phyloP scores from a whole-genome alignment of 345 rosid genomes.

The Eucalyptus dawsonii region DNA sequence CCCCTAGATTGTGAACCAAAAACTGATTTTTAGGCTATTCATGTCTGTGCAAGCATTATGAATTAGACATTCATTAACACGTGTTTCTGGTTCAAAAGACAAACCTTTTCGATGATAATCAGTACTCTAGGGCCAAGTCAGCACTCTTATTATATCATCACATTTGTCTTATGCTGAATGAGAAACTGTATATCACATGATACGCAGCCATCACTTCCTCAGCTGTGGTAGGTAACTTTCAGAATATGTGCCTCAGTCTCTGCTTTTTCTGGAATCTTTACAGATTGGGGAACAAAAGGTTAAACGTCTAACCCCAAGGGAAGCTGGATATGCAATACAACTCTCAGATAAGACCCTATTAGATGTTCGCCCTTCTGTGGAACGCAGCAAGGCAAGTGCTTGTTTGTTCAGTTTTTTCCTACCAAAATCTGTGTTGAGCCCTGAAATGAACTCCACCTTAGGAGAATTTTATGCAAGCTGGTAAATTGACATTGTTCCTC shows the following conservation, averaged over 20 bases:
- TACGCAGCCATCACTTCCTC: not conserved
- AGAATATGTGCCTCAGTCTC: not conserved
- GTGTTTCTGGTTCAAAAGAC: not conserved
- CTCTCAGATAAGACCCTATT: slow-evolving; percentile 70
- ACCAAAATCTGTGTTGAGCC: not conserved
- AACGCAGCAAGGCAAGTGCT: slow-evolving; percentile 45
- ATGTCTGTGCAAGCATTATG: not conserved
- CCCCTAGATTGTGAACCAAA: not conserved
- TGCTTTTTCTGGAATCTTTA: not conserved
- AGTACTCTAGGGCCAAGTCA: not conserved
- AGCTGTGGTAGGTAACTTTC: not conserved
- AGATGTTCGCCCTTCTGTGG: slow-evolving; percentile 71
- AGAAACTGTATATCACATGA: not conserved
- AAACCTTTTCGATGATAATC: not conserved
- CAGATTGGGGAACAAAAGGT: slow-evolving; percentile 81
- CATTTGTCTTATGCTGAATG: not conserved
- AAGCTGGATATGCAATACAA: slow-evolving; percentile 89
- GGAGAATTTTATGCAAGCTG: not conserved
- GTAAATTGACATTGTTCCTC: not conserved
- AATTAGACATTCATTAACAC: not conserved
- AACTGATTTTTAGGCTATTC: not conserved
- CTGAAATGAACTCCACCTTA: not conserved
- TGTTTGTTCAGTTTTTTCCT: not conserved
- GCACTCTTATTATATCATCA: not conserved
- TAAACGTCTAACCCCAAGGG: slow-evolving; percentile 69